Evolutionary conservation across 225 moss, liverwort and hornwort genomes (phyloP).

Genomic region (Bryum argenteum): DNA sequence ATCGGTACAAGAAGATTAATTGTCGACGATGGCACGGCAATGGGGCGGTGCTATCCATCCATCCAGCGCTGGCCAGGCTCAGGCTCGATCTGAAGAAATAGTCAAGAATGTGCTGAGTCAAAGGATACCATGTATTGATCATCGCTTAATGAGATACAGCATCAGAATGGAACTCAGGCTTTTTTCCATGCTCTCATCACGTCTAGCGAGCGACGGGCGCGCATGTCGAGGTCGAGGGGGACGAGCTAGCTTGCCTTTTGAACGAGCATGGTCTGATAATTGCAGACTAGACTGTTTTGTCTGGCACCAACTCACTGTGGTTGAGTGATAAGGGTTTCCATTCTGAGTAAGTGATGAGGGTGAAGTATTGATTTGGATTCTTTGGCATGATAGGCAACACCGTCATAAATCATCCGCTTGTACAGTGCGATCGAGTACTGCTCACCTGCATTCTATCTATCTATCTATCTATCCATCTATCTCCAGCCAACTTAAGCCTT

Average conservation of each 20-base stretch:
- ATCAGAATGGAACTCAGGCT: neutral
- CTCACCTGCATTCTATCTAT: too few species aligned
- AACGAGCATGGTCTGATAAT: conserved; percentile 12
- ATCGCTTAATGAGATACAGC: too few species aligned
- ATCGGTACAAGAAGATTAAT: conserved; percentile 5
- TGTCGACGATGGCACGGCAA: neutral
- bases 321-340: conserved; percentile 13
- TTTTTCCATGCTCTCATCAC: neutral
- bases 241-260: conserved; percentile 6
- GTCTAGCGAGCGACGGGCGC: neutral
- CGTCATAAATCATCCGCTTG: too few species aligned
- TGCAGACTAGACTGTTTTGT: conserved; percentile 18
- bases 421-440: too few species aligned
- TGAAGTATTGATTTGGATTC: neutral
- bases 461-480: too few species aligned
- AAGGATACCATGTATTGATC: too few species aligned
- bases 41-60: conserved; percentile 28
- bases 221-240: neutral
- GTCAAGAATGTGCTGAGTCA: too few species aligned
- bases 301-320: conserved; percentile 19
- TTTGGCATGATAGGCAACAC: too few species aligned
- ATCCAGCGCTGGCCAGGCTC: neutral
- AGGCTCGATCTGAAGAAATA: too few species aligned
- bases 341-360: conserved; percentile 29
- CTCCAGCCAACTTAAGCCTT: too few species aligned